These are phyloP conservation scores for Aureobasidium sp. DNA, from an alignment of 2,329 filamentous ascomycete genomes.

Conservation along the genomic window DNA sequence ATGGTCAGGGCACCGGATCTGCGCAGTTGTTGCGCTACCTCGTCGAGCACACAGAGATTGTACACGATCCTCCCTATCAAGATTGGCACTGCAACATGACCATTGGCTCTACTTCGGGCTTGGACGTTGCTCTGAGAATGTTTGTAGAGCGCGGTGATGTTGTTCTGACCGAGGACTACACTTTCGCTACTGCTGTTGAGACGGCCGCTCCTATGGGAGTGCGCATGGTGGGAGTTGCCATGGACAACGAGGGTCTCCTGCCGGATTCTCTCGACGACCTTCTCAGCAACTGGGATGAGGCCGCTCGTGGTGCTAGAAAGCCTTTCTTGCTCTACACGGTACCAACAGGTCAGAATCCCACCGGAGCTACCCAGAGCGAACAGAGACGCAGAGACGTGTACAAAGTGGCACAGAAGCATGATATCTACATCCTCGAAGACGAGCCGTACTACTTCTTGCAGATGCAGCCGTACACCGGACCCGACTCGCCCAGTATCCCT, in stretches of 20 bases:
- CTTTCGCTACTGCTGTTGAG: constrained; percentile 71
- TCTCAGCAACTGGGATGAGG: constrained; percentile 58
- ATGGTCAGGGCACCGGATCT: constrained; percentile 78
- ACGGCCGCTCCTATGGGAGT: constrained; percentile 58
- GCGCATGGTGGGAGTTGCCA: constrained; percentile 52
- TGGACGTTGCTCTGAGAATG: constrained; percentile 79
- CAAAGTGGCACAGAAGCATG: constrained; percentile 71
- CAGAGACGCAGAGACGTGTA: constrained; percentile 68
- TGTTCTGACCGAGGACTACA: constrained; percentile 83
- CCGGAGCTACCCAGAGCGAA: constrained; percentile 69
- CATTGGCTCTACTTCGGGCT: constrained; percentile 75
- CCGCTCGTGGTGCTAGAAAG: constrained; percentile 51
- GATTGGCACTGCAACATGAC: constrained; percentile 85
- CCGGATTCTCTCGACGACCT: constrained; percentile 56
- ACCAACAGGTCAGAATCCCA: constrained; percentile 83
- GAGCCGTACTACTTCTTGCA: constrained; percentile 94
- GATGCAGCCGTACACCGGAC: constrained; percentile 66
- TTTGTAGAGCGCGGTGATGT: constrained; percentile 70
- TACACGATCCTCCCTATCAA: constrained; percentile 76
- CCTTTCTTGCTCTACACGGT: constrained; percentile 65
- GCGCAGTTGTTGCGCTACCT: constrained; percentile 84
- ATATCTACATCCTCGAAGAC: constrained; percentile 82
- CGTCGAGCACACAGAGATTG: constrained; percentile 90
- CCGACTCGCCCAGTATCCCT: constrained; percentile 44
- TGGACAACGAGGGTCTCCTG: constrained; percentile 61